Percentiles rank a stretch among this genome's conserved stretches.
Evolutionary conservation across 1,284 basidiomycete species (phyloP).

Genomic region (Sporisorium iseilematis-ciliati): DNA sequence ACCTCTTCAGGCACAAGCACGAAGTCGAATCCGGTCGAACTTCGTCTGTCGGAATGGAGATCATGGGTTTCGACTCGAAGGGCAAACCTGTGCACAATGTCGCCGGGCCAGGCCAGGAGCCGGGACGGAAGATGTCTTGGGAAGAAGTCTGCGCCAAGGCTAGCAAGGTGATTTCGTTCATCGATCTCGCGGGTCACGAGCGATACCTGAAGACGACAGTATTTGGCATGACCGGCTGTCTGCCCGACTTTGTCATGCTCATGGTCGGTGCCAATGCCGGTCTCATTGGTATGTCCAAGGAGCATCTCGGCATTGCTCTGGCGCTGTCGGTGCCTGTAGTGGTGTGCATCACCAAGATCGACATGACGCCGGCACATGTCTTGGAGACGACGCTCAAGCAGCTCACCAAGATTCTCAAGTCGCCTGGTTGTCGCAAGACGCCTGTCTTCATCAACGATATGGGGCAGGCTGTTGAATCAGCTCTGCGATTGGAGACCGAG

Average conservation of each 20-base stretch:
- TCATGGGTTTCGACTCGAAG: slow-evolving; percentile 71
- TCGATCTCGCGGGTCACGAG: slow-evolving; percentile 71
- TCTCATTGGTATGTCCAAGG: slow-evolving; percentile 95
- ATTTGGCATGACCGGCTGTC: slow-evolving; percentile 91
- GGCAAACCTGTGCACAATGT: slow-evolving; percentile 53
- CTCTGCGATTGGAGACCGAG: slow-evolving; percentile 59
- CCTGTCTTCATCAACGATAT: slow-evolving; percentile 60
- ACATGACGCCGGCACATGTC: slow-evolving; percentile 95
- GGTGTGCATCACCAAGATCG: slow-evolving; percentile 96
- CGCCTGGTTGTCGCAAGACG: slow-evolving; percentile 81
- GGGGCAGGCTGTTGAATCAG: slow-evolving; percentile 58
- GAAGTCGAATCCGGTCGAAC: slow-evolving; percentile 96
- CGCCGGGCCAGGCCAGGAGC: slow-evolving; percentile 42
- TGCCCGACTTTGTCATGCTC: slow-evolving; percentile 93
- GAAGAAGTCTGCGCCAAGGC: slow-evolving; percentile 92
- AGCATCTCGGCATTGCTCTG: slow-evolving; percentile 90
- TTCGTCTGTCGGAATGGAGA: slow-evolving; percentile 95
- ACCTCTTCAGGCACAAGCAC: slow-evolving; percentile 95
- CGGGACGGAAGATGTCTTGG: slow-evolving; percentile 74
- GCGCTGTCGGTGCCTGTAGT: slow-evolving; percentile 93
- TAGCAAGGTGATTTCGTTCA: slow-evolving; percentile 94
- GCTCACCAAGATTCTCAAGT: slow-evolving; percentile 90
- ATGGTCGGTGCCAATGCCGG: slow-evolving; percentile 96
- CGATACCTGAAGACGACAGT: slow-evolving; percentile 83
- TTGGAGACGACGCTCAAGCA: slow-evolving; percentile 90